Evolutionary conservation across 257 asterid species (phyloP).

Genomic region (Solanum chmielewskii): DNA sequence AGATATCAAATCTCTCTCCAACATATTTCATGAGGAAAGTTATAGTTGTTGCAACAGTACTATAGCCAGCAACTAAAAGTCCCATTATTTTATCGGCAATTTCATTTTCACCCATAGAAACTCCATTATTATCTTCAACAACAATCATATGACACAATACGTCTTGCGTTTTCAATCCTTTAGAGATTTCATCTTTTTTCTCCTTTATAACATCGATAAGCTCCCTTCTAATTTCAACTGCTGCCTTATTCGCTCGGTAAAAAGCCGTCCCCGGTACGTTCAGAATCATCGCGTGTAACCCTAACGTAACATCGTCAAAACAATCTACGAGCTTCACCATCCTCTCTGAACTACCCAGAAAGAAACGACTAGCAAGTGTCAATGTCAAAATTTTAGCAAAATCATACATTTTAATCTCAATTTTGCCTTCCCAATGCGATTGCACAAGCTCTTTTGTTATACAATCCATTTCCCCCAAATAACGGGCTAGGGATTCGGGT

Average conservation of each 20-base stretch:
- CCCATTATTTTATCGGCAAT: conserved; percentile 72
- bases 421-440: conserved; percentile 20
- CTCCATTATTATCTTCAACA: conserved; percentile 27
- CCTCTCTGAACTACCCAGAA: conserved; percentile 36
- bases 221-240: conserved; percentile 42
- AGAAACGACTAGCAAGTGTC: conserved; percentile 42
- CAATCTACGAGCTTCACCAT: conserved; percentile 26
- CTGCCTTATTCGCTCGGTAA: conserved; percentile 48
- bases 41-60: conserved; percentile 56
- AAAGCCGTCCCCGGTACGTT: conserved; percentile 43
- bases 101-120: conserved; percentile 41
- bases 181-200: conserved; percentile 36
- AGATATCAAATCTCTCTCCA: conserved; percentile 36
- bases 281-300: conserved; percentile 45
- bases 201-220: conserved; percentile 35
- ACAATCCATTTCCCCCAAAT: conserved; percentile 34
- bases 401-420: conserved; percentile 25
- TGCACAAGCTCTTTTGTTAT: conserved; percentile 20
- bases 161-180: conserved; percentile 3
- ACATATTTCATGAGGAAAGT: conserved; percentile 56
- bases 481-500: conserved; percentile 50
- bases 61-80: conserved; percentile 52
- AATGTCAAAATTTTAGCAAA: conserved; percentile 39
- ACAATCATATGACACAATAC: conserved; percentile 37
- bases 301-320: conserved; percentile 46